Evolutionary conservation across 331 rosid species (phyloP), one percentile per base, ranked within the genome.

Genomic region (Quercus tomentella): DNA sequence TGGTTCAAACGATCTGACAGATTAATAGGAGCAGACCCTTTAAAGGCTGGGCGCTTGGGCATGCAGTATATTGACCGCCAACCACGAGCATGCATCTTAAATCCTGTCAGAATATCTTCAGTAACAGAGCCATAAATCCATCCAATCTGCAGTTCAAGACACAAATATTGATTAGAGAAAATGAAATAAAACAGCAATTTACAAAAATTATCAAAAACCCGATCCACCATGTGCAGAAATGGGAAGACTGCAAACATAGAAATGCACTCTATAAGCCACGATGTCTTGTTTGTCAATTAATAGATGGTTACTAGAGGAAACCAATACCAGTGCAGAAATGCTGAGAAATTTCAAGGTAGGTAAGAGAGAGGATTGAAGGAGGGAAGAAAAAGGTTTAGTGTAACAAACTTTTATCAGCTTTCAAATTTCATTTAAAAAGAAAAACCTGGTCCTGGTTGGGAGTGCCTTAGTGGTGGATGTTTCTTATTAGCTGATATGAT

Each of bases 111-210:
- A 89, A 95, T 95, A 90, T 95, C 99, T 84, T 95, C 99, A n/a
- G 99, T 95, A 80, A 95, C 99, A 6, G 99, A 95, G 73, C 99
- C 99, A 75, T 95, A 95, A 82, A 95, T 95, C 99, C 99, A 95
- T 83, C 98, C 99, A 35, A 95, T 95, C 99, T 95, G 94, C 69
- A 58, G 76, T 76, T 71, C 65, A 76, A 14, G 68, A 76, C 73
- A 76, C 55, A 78, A 28, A 81, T 15, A 77, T 15, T 54, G 35
- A 77, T 78, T 68, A 78, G 23, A 23, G 54, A 23, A 51, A 49
- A 15, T 16, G 6, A 62, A 62, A 26, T 62, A 67, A 65, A 17
- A 65, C 4, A 6, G 20, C 16, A 67, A 18, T 67, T 31, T 67
- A 7, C 51, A 22, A 18, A 23, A 16, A 23, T 1, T 14, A 31